A percentile compares a stretch with the other conserved stretches of the same genome.
Evolutionary conservation across 2,329 filamentous ascomycete species (phyloP).

Genomic region (Dactylellina haptotyla): DNA sequence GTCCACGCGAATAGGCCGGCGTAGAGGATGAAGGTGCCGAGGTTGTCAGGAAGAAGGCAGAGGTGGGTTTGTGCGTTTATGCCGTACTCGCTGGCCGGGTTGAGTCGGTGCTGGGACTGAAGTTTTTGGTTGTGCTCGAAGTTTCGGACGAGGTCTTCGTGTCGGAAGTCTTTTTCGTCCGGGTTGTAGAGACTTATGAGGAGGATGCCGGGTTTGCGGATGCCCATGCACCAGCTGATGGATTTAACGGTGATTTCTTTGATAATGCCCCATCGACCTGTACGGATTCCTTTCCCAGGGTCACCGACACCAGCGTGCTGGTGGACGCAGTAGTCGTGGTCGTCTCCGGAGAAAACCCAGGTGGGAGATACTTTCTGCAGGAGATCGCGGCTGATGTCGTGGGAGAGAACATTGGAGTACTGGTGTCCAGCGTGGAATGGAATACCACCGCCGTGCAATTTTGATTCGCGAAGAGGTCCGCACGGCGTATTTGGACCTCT

Average conservation of each 20-base stretch:
- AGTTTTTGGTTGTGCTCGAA: conserved; percentile 60
- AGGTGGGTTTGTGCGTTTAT: conserved; percentile 76
- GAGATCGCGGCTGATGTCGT: conserved; percentile 78
- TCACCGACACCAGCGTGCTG: conserved; percentile 76
- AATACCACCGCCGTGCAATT: conserved; percentile 71
- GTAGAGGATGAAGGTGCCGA: conserved; percentile 85
- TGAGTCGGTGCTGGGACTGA: conserved; percentile 12
- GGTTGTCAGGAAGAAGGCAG: conserved; percentile 88
- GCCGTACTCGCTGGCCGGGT: conserved; percentile 40
- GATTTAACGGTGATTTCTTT: conserved; percentile 94
- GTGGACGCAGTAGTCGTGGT: conserved; percentile 97
- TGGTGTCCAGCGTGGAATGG: conserved; percentile 83
- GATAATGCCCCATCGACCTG: conserved; percentile 60
- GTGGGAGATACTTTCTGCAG: conserved; percentile 80
- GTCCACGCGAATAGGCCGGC: conserved; percentile 70
- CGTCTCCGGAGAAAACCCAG: conserved; percentile 92
- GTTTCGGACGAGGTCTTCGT: conserved; percentile 53
- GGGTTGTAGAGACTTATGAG: conserved; percentile 94
- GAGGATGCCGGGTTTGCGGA: conserved; percentile 84
- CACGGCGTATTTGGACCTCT: conserved; percentile 84
- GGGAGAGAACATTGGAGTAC: conserved; percentile 91
- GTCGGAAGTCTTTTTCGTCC: conserved; percentile 68
- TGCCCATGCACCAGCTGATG: conserved; percentile 95
- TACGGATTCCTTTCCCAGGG: conserved; percentile 64
- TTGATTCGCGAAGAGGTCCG: conserved; percentile 77